Conservation (phyloP, 257 asterid species). For the Lantana camara region DNA sequence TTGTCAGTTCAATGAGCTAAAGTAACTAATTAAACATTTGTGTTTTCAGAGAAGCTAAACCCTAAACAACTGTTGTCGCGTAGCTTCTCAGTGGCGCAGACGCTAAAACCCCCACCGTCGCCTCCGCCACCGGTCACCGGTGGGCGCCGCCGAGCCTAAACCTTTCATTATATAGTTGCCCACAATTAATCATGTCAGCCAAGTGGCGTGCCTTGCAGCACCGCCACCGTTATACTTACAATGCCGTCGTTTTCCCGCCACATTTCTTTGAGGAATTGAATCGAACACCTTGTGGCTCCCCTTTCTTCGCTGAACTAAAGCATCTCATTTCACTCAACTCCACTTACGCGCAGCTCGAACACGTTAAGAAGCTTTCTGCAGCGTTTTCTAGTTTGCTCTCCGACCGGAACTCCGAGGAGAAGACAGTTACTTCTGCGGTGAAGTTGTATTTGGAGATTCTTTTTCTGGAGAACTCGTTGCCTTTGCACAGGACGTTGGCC, state of each 20-base stretch:
- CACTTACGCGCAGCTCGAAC: slow-evolving; percentile 82
- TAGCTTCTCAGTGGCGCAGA: background rate
- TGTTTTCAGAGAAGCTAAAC: slow-evolving; percentile 19
- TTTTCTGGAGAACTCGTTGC: slow-evolving; percentile 81
- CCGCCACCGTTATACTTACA: slow-evolving; percentile 92
- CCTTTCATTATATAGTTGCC: background rate
- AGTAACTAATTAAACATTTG: background rate
- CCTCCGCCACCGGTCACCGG: slow-evolving; percentile 19
- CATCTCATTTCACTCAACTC: slow-evolving; percentile 71
- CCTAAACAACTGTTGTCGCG: slow-evolving; percentile 23
- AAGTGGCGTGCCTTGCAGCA: slow-evolving; percentile 99
- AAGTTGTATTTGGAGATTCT: slow-evolving; percentile 65
- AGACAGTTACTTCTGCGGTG: slow-evolving; percentile 49
- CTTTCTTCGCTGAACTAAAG: slow-evolving; percentile 58
- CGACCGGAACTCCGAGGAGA: slow-evolving; percentile 41
- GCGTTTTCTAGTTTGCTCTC: slow-evolving; percentile 59
- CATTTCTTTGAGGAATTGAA: slow-evolving; percentile 60
- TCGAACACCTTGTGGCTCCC: slow-evolving; percentile 47
- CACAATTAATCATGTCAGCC: slow-evolving; percentile 55
- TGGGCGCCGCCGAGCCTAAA: background rate
- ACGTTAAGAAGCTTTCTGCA: slow-evolving; percentile 65
- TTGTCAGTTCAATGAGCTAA: slow-evolving; percentile 10
- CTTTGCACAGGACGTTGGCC: slow-evolving; percentile 77
- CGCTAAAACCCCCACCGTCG: background rate
- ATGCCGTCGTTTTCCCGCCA: slow-evolving; percentile 66